Base-by-base conservation (phyloP, 768 basidiomycete species). In the Boletus barrowsii region DNA sequence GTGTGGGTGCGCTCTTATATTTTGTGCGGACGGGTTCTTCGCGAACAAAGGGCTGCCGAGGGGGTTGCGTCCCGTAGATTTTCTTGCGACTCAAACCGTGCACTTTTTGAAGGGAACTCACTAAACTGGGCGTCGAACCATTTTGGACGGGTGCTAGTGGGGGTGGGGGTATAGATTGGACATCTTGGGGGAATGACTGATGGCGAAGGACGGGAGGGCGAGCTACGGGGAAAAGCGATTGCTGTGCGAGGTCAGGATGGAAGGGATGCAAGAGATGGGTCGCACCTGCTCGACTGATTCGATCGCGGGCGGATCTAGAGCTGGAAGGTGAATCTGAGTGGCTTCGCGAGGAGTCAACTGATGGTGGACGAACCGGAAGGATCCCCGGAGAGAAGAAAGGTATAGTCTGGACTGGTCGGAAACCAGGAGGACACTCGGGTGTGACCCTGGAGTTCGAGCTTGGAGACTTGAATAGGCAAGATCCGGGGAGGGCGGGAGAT, bases 41-140 rank as follows among this genome's bases (percentile, higher is more conserved):
- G 40, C 75, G 73, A 61, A 84, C 74, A 62, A 84, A 84, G 0
- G 84, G 82, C 37, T 72, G 66, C 26, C 78, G 73, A 17, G 71
- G 57, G 17, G 81, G 76, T 60, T 82, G 81, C 10, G 76, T 51
- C 11, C 80, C 79, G 53, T 86, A 84, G 9, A 83, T 75, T 59
- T 84, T 84, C 71, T 87, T 87, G 72, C 86, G 86, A 9, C 83
- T 85, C 44, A 88, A 62, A 3, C 86, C 86, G 53, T 88, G 86
- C 35, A 82, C 77, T 61, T 84, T 82, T 66, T 87, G 83, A 15
- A 87, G 74, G 22, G 82, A 83, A 22, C 72, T 75, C 45, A 88
- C 87, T 1, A 88, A 72, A 53, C 76, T 83, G 5, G 79, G 81
- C 20, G 70, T 68, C 8, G 65, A 62, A 36, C 62, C 63, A 24